Base-by-base conservation (phyloP, 169 alveolate genomes). In the Amoebophrya sp. region DNA sequence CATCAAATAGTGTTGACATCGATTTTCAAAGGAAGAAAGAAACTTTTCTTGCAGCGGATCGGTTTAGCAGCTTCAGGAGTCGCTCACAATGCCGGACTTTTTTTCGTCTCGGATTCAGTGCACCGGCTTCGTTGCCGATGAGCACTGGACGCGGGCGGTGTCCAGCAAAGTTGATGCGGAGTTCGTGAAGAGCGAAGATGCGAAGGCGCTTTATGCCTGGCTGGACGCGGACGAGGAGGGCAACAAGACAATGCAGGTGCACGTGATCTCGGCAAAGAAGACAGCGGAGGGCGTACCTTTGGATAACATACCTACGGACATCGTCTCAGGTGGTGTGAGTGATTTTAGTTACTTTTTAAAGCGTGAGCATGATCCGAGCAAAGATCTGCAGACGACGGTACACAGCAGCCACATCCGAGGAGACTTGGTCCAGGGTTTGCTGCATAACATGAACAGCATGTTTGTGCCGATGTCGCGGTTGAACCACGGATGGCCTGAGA, bases 401-500 rank as follows among this genome's bases (percentile, higher is more conserved):
- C 83, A 65, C 83, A 36, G 39, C 33, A 36, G 36, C 36, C 83
- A 65, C 83, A 0, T 6, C 33, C 83, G 83, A 6, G 83, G 83
- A 10, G 83, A 65, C 83, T 38, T 89, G 83, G 55, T 92, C 39
- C 36, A 54, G 89, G 54, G 54, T 40, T 89, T 90, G 55, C 89
- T 92, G 77, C 29, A 53, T 0, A 24, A 54, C 36, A n/a, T 92
- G 76, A 89, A 89, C 92, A 53, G 91, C 40, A 54, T 89, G 40
- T 92, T 47, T 33, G 92, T 90, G 36, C 94, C 94, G 12, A 24
- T 92, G 55, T 33, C 92, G n/a, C 54, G 53, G 55, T 38, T 12
- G 36, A 92, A 89, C 90, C 18, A 12, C 18, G 29, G 18, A 36
- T 97, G 99, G 98, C 98, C 99, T 6, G 99, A 97, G 91, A 97